Conservation (phyloP, 352 stramenopile genomes). For the Phytophthora tubulina region DNA sequence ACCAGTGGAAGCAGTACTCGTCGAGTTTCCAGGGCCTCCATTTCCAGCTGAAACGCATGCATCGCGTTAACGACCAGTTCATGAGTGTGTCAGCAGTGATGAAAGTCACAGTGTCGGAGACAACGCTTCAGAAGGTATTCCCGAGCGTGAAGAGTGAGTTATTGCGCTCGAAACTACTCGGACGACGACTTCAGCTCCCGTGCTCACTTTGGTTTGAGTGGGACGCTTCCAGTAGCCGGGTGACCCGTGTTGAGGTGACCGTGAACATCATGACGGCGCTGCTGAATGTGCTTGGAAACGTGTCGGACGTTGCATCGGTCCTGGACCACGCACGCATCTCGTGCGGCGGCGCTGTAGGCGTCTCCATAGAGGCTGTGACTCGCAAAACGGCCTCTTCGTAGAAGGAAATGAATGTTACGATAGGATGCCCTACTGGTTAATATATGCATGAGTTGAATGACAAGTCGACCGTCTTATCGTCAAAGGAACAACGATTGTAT, state of each 20-base stretch:
- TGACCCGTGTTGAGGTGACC: conserved; percentile 11
- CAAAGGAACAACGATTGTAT: too few species aligned
- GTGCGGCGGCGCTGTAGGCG: conserved; percentile 5
- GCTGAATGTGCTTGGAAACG: not conserved
- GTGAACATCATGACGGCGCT: conserved; percentile 24
- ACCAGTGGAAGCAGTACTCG: conserved; percentile 21
- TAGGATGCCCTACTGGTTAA: too few species aligned
- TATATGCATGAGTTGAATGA: too few species aligned
- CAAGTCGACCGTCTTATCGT: too few species aligned
- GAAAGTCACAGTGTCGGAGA: not conserved
- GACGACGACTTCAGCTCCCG: conserved; percentile 12
- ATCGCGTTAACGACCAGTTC: conserved; percentile 7
- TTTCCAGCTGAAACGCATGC: conserved; percentile 8
- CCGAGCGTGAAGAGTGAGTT: not conserved
- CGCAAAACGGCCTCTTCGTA: too few species aligned
- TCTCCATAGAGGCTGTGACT: too few species aligned
- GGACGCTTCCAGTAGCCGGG: conserved; percentile 1
- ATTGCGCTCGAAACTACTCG: conserved; percentile 12
- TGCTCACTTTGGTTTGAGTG: conserved; percentile 29
- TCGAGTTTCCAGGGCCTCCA: conserved; percentile 28
- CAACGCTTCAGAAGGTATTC: conserved; percentile 7
- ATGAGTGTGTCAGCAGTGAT: not conserved
- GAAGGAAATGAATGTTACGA: too few species aligned
- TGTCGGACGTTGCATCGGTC: conserved; percentile 13
- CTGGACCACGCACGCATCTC: conserved; percentile 21